Evolutionary conservation across 1,139 yeast species (phyloP).

Genomic region (Nadsonia starkeyi-henricii): DNA sequence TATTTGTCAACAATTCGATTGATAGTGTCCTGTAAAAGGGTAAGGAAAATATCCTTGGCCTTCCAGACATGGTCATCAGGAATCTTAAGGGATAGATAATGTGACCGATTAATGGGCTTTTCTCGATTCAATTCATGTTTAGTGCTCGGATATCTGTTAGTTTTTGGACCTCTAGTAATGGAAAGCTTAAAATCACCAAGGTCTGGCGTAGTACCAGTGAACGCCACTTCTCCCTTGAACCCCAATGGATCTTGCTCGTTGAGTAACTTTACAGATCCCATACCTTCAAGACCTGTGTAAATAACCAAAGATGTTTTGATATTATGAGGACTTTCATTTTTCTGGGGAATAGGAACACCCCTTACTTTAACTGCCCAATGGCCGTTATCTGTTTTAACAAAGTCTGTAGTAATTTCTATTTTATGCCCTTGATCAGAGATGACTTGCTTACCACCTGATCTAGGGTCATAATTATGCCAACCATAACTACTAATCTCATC

Average conservation of each 20-base stretch:
- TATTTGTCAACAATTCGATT: conserved; percentile 31
- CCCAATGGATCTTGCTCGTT: conserved; percentile 19
- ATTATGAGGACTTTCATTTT: conserved; percentile 29
- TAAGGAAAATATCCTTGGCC: conserved; percentile 62
- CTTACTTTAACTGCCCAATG: conserved; percentile 65
- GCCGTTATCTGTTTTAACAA: conserved; percentile 50
- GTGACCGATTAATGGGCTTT: conserved; percentile 32
- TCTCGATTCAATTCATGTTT: conserved; percentile 17
- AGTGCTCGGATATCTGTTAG: conserved; percentile 19
- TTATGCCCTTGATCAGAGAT: conserved; percentile 56
- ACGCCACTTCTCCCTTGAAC: conserved; percentile 19
- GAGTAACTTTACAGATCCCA: conserved; percentile 21
- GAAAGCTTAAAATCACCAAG: conserved; percentile 23
- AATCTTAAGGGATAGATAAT: conserved; percentile 55
- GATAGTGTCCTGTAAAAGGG: conserved; percentile 57
- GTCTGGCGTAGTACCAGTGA: conserved; percentile 21
- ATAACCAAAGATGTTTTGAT: conserved; percentile 52
- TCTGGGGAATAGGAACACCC: conserved; percentile 38
- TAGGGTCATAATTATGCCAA: conserved; percentile 79
- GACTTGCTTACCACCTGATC: conserved; percentile 71
- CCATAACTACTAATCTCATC: conserved; percentile 67
- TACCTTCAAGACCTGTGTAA: conserved; percentile 64
- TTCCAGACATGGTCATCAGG: conserved; percentile 70
- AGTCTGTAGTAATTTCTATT: conserved; percentile 52
- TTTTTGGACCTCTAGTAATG: conserved; percentile 18